A percentile compares a stretch with the other conserved stretches of the same genome.
phyloP scores from a whole-genome alignment of 306 rosid genomes.

The Styphnolobium japonicum region DNA sequence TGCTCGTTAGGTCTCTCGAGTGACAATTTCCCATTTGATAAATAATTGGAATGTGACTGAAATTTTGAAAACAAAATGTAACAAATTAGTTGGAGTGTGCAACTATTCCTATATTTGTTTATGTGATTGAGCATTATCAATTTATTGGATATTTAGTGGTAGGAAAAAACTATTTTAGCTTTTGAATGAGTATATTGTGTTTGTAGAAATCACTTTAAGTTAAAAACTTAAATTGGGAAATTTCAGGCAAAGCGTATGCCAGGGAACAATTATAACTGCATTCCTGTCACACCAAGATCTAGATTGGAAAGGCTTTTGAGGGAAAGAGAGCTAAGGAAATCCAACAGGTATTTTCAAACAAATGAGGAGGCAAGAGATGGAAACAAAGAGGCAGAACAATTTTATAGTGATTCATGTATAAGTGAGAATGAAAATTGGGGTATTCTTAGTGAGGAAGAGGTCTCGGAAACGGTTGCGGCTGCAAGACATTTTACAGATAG shows the following conservation, averaged over 20 bases:
- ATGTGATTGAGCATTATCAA: not conserved
- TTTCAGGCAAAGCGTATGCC: slow-evolving; percentile 53
- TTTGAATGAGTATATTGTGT: not conserved
- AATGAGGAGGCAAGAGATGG: slow-evolving; percentile 53
- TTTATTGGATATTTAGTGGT: not conserved
- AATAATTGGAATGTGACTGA: slow-evolving; percentile 4
- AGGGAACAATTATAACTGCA: slow-evolving; percentile 64
- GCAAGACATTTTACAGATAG: slow-evolving; percentile 40
- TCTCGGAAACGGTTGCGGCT: slow-evolving; percentile 36
- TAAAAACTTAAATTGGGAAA: not conserved
- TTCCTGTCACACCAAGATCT: slow-evolving; percentile 71
- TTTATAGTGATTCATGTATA: slow-evolving; percentile 28
- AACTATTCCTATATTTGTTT: slow-evolving; percentile 8
- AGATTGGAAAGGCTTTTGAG: slow-evolving; percentile 90
- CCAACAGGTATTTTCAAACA: slow-evolving; percentile 35
- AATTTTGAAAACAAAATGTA: not conserved
- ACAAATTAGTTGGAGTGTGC: not conserved
- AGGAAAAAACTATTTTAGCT: not conserved
- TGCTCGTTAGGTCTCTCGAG: slow-evolving; percentile 2
- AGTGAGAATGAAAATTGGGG: slow-evolving; percentile 37
- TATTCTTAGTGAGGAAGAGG: slow-evolving; percentile 48
- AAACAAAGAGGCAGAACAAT: slow-evolving; percentile 46
- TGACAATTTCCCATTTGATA: not conserved
- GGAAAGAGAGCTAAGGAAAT: slow-evolving; percentile 86
- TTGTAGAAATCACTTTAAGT: slow-evolving; percentile 12